phyloP scores from a whole-genome alignment of 2,329 filamentous ascomycete species.

The Fusarium dlaminii region DNA sequence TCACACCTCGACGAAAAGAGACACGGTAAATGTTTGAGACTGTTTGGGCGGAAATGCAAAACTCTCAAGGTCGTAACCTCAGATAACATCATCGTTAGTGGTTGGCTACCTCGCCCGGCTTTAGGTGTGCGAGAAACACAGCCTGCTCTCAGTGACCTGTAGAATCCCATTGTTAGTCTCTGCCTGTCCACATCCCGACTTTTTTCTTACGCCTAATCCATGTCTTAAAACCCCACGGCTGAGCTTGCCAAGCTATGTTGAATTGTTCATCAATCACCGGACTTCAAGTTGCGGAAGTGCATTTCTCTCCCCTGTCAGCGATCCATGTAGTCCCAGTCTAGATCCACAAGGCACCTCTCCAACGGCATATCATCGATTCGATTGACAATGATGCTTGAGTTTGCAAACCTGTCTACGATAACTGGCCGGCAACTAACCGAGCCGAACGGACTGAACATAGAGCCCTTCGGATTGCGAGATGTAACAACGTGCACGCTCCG shows the following conservation, averaged over 20 bases:
- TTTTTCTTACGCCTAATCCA: conserved; percentile 13
- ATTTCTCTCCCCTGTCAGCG: conserved; percentile 6
- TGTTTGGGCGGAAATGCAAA: conserved; percentile 23
- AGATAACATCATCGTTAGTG: background rate
- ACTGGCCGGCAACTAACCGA: conserved; percentile 64
- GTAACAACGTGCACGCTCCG: conserved; percentile 67
- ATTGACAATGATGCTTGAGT: conserved; percentile 5
- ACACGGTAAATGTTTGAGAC: background rate
- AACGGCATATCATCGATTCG: conserved; percentile 16
- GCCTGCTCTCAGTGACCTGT: background rate
- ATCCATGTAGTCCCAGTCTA: conserved; percentile 23
- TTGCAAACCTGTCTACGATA: conserved; percentile 45
- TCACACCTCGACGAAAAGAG: background rate
- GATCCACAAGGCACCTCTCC: conserved; percentile 14
- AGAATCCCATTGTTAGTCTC: background rate
- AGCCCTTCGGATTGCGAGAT: conserved; percentile 70
- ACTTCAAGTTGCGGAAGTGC: conserved; percentile 34
- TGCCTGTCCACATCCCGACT: background rate
- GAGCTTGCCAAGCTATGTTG: background rate
- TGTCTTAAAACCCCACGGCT: conserved; percentile 5
- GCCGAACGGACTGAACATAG: conserved; percentile 70
- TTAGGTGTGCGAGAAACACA: conserved; percentile 37
- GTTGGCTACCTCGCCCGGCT: conserved; percentile 25
- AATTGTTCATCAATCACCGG: conserved; percentile 17
- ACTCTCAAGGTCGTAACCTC: conserved; percentile 3